Percentiles rank a stretch among this genome's conserved stretches.
phyloP scores from a whole-genome alignment of 345 rosid genomes.

The Sonneratia alba region DNA sequence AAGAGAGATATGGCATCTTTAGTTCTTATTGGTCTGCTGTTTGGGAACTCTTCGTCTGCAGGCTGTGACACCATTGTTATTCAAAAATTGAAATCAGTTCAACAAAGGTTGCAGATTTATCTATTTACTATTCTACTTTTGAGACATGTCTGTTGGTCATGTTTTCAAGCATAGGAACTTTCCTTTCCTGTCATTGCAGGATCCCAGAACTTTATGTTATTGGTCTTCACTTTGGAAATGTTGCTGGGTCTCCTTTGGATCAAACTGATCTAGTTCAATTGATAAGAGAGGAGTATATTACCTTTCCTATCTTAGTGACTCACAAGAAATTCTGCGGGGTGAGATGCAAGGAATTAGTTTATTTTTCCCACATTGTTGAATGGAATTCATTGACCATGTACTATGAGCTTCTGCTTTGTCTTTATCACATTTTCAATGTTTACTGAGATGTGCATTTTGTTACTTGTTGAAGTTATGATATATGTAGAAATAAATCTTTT shows the following conservation, averaged over 20 bases:
- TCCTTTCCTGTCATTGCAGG: constrained; percentile 22
- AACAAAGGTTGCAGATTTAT: constrained; percentile 48
- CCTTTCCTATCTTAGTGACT: constrained; percentile 65
- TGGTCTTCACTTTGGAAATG: constrained; percentile 44
- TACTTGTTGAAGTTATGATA: background rate
- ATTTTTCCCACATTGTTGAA: background rate
- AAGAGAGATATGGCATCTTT: constrained; percentile 39
- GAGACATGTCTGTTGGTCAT: constrained; percentile 4
- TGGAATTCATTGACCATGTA: background rate
- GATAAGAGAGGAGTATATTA: constrained; percentile 55
- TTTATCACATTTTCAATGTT: background rate
- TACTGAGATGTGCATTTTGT: background rate
- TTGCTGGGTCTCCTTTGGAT: constrained; percentile 30
- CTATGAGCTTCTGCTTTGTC: background rate
- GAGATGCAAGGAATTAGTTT: constrained; percentile 3
- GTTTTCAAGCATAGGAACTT: background rate
- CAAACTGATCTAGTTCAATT: constrained; percentile 34
- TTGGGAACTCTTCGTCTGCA: constrained; percentile 20
- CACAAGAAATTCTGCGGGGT: constrained; percentile 52
- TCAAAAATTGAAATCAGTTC: constrained; percentile 56
- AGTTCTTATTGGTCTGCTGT: constrained; percentile 46
- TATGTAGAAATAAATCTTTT: background rate
- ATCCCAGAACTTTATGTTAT: constrained; percentile 51
- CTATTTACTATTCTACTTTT: constrained; percentile 4
- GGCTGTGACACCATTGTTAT: constrained; percentile 19